These are phyloP conservation scores for Geotrichum bryndzae DNA, from an alignment of 1,139 yeast genomes.

Conservation along the genomic window DNA sequence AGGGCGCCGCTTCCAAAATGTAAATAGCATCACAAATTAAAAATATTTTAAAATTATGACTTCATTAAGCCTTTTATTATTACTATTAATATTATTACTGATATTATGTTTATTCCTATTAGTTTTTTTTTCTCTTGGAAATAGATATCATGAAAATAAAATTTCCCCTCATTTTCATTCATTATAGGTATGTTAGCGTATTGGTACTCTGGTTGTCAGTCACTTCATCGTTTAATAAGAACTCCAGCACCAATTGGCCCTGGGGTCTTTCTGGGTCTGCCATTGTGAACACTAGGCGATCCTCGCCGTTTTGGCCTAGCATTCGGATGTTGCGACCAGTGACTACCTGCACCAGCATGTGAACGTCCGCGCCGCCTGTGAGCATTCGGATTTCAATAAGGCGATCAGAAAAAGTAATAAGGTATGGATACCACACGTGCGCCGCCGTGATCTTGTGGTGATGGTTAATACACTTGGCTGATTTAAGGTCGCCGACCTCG, in stretches of 20 bases:
- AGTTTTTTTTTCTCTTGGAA: not conserved
- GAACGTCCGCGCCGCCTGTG: constrained; percentile 12
- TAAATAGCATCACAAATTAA: not conserved
- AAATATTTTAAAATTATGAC: not conserved
- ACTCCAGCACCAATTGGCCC: constrained; percentile 10
- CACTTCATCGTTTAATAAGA: constrained; percentile 6
- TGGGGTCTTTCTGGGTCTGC: constrained; percentile 10
- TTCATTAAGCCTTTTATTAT: not conserved
- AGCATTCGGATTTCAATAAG: constrained; percentile 15
- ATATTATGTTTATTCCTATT: not conserved
- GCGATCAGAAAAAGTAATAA: constrained; percentile 15
- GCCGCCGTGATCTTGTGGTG: constrained; percentile 14
- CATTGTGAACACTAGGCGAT: constrained; percentile 10
- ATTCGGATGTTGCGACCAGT: constrained; percentile 17
- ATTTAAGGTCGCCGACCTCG: constrained; percentile 9
- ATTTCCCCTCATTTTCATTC: not conserved
- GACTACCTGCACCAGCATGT: constrained; percentile 16
- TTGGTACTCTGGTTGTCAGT: not conserved
- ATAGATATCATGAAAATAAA: not conserved
- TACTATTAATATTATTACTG: not conserved
- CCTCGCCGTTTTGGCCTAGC: constrained; percentile 2
- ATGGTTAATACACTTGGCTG: constrained; percentile 12
- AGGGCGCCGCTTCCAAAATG: not conserved
- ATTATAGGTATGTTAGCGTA: not conserved
- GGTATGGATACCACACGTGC: constrained; percentile 14